These are phyloP conservation scores for Atkinsonella texensis DNA, from an alignment of 2,329 filamentous ascomycete genomes.

Conservation along the genomic window DNA sequence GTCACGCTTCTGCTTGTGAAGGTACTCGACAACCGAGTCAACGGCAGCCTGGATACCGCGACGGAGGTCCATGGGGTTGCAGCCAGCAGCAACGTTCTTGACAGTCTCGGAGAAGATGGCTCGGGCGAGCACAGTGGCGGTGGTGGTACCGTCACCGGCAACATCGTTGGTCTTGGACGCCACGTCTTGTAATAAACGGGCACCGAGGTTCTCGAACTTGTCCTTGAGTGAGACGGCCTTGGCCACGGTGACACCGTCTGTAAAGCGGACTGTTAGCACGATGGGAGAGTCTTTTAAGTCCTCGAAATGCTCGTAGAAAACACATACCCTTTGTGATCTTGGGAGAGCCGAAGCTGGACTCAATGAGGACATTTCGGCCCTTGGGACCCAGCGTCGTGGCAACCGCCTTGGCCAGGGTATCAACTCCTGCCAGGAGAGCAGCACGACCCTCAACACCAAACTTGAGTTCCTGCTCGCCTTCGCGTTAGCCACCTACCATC, in stretches of 20 bases:
- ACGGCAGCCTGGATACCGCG: slow-evolving; percentile 95
- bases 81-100: slow-evolving; percentile 98
- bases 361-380: slow-evolving; percentile 95
- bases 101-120: slow-evolving; percentile 99
- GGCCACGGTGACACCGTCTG: slow-evolving; percentile 80
- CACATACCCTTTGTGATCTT: slow-evolving; percentile 93
- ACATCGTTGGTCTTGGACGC: slow-evolving; percentile 99
- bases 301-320: too few species aligned
- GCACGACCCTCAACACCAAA: slow-evolving; percentile 94
- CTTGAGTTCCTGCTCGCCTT: slow-evolving; percentile 67
- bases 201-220: slow-evolving; percentile 99
- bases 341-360: slow-evolving; percentile 95
- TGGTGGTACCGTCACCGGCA: slow-evolving; percentile 96
- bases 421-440: slow-evolving; percentile 81
- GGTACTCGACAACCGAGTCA: slow-evolving; percentile 84
- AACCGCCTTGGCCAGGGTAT: slow-evolving; percentile 92
- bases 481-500: not conserved
- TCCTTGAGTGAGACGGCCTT: slow-evolving; percentile 89
- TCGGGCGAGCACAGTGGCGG: slow-evolving; percentile 89
- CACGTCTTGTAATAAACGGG: slow-evolving; percentile 91
- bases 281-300: slow-evolving; percentile 17
- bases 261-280: slow-evolving; percentile 8
- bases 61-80: slow-evolving; percentile 98
- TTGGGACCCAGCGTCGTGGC: slow-evolving; percentile 95
- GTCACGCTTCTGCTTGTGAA: slow-evolving; percentile 92